Evolutionary conservation across 2,329 filamentous ascomycete species (phyloP).

Genomic region (Leptoxyphium fumago): DNA sequence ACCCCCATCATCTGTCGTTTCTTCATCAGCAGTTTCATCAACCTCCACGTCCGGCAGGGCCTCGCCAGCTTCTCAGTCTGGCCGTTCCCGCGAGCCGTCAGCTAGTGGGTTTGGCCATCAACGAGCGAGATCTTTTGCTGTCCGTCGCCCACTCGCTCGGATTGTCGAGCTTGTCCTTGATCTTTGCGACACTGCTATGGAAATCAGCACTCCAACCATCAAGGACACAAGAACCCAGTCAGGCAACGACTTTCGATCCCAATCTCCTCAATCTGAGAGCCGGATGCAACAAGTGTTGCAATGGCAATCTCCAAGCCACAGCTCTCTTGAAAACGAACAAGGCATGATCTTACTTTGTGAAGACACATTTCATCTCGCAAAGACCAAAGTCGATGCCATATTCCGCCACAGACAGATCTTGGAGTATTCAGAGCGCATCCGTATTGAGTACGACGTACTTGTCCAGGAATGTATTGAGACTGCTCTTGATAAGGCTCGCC

Average conservation of each 20-base stretch:
- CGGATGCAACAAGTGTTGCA: slow-evolving; percentile 87
- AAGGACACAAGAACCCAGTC: slow-evolving; percentile 62
- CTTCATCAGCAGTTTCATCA: slow-evolving; percentile 50
- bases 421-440: slow-evolving; percentile 90
- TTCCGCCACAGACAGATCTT: slow-evolving; percentile 83
- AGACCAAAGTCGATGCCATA: slow-evolving; percentile 82
- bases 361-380: slow-evolving; percentile 74
- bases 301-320: slow-evolving; percentile 89
- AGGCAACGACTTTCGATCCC: slow-evolving; percentile 67
- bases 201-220: slow-evolving; percentile 86
- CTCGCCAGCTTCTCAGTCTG: slow-evolving; percentile 49
- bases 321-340: slow-evolving; percentile 84
- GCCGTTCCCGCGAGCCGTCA: slow-evolving; percentile 55
- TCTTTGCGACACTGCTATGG: slow-evolving; percentile 85
- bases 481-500: slow-evolving; percentile 75
- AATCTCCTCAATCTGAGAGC: slow-evolving; percentile 91
- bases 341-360: slow-evolving; percentile 75
- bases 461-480: slow-evolving; percentile 94
- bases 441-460: slow-evolving; percentile 79
- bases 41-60: slow-evolving; percentile 57
- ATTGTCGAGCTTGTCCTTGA: slow-evolving; percentile 93
- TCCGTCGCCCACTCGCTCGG: slow-evolving; percentile 74
- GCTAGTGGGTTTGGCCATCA: slow-evolving; percentile 57
- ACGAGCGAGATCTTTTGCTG: slow-evolving; percentile 75
- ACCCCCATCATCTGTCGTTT: slow-evolving; percentile 42